phyloP scores from a whole-genome alignment of 2,329 filamentous ascomycete species.

The Colletotrichum tabaci region DNA sequence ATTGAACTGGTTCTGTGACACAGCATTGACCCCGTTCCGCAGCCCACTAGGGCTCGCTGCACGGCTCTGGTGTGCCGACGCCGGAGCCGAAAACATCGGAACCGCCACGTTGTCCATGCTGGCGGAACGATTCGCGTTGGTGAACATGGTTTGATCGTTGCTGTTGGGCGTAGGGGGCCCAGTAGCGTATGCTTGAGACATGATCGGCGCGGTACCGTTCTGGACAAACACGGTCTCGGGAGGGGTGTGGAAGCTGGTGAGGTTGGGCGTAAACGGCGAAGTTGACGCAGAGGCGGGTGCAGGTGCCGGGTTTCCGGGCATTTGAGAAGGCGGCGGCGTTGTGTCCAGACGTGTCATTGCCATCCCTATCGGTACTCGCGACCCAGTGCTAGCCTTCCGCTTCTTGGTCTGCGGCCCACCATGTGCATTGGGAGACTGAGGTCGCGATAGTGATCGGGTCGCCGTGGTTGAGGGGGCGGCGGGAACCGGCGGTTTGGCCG shows the following conservation, averaged over 20 bases:
- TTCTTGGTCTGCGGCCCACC: conserved; percentile 81
- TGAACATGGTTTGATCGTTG: conserved; percentile 72
- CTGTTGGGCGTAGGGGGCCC: conserved; percentile 78
- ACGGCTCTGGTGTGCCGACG: conserved; percentile 81
- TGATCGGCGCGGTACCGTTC: conserved; percentile 40
- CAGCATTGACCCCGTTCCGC: conserved; percentile 60
- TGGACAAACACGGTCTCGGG: conserved; percentile 52
- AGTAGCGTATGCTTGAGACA: conserved; percentile 58
- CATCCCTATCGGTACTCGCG: conserved; percentile 80
- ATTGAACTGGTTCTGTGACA: conserved; percentile 61
- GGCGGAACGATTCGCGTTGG: conserved; percentile 70
- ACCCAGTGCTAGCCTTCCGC: conserved; percentile 79
- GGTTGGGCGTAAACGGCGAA: conserved; percentile 69
- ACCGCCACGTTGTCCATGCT: conserved; percentile 77
- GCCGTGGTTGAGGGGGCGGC: conserved; percentile 22
- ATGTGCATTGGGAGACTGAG: conserved; percentile 78
- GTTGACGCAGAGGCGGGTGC: conserved; percentile 58
- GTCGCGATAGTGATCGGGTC: conserved; percentile 71
- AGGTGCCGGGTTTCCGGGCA: conserved; percentile 56
- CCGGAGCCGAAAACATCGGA: conserved; percentile 79
- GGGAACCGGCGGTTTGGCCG: conserved; percentile 45
- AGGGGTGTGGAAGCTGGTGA: conserved; percentile 59
- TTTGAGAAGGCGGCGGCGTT: conserved; percentile 57
- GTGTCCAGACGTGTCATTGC: conserved; percentile 88
- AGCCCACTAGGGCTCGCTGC: conserved; percentile 79